phyloP scores from a whole-genome alignment of 2,329 filamentous ascomycete genomes.

The Colletotrichum sp. region DNA sequence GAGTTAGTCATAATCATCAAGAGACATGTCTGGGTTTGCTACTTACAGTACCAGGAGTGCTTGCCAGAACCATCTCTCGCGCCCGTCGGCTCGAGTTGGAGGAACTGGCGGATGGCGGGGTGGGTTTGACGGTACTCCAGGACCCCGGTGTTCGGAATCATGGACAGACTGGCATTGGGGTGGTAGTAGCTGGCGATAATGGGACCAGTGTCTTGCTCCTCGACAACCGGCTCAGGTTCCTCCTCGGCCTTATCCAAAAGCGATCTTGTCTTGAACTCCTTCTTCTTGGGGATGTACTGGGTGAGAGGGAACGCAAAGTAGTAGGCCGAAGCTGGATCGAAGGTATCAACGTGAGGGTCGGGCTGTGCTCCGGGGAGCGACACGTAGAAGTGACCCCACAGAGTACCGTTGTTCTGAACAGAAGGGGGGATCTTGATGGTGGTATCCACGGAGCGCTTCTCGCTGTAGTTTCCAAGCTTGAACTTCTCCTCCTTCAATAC shows the following conservation, averaged over 20 bases:
- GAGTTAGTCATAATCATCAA: background rate
- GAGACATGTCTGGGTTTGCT: background rate
- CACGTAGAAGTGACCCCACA: conserved; percentile 95
- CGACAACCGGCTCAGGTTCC: conserved; percentile 57
- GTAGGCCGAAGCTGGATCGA: conserved; percentile 78
- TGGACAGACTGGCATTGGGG: conserved; percentile 88
- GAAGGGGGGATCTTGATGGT: conserved; percentile 77
- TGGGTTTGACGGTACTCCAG: conserved; percentile 71
- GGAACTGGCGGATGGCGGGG: conserved; percentile 77
- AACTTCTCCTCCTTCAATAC: conserved; percentile 85
- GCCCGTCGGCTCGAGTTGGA: conserved; percentile 79
- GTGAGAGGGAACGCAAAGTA: conserved; percentile 87
- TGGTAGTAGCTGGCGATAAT: conserved; percentile 89
- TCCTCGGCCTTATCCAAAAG: conserved; percentile 65
- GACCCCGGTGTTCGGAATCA: conserved; percentile 81
- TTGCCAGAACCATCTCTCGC: conserved; percentile 84
- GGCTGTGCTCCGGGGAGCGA: conserved; percentile 76
- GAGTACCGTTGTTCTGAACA: conserved; percentile 90
- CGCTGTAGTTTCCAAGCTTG: conserved; percentile 77
- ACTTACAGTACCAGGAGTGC: conserved; percentile 85
- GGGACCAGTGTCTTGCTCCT: conserved; percentile 65
- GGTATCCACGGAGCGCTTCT: conserved; percentile 78
- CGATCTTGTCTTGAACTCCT: conserved; percentile 85
- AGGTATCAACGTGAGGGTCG: conserved; percentile 76
- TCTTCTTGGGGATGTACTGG: conserved; percentile 91